phyloP scores from a whole-genome alignment of 169 alveolate genomes.

The Amoebophrya sp. region DNA sequence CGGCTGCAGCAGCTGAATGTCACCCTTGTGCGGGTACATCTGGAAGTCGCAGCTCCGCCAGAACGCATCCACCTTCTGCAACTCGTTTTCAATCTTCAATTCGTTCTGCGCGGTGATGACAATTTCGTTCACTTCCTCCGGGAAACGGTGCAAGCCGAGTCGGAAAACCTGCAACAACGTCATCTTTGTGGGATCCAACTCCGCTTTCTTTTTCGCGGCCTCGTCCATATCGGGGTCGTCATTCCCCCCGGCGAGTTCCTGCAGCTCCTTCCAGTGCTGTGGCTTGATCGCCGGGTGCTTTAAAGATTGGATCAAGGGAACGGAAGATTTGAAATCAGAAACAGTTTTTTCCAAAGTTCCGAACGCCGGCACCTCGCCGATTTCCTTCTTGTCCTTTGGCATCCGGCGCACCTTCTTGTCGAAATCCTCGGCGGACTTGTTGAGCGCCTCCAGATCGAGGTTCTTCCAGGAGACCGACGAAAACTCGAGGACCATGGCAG shows the following conservation, averaged over 20 bases:
- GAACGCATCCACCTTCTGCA: conserved; percentile 53
- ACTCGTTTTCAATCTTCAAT: conserved; percentile 72
- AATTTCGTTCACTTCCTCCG: conserved; percentile 81
- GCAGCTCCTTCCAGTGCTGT: conserved; percentile 83
- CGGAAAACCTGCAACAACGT: conserved; percentile 62
- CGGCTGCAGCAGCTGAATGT: conserved; percentile 68
- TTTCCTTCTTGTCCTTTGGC: conserved; percentile 57
- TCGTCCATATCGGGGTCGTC: conserved; percentile 1
- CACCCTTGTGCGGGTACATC: conserved; percentile 66
- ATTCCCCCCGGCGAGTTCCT: conserved; percentile 67
- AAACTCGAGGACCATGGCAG: conserved; percentile 44
- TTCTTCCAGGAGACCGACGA: conserved; percentile 21
- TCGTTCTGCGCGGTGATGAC: conserved; percentile 74
- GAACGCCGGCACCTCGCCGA: conserved; percentile 40
- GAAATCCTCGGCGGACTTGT: conserved; percentile 74
- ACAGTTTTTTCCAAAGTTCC: conserved; percentile 40
- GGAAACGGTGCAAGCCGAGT: conserved; percentile 69
- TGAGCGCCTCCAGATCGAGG: conserved; percentile 69
- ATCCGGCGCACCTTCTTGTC: conserved; percentile 69
- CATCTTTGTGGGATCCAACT: conserved; percentile 41
- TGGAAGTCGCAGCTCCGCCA: conserved; percentile 51
- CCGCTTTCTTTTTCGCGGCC: conserved; percentile 23
- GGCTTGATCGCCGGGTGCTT: conserved; percentile 80
- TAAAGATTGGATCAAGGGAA: conserved; percentile 73
- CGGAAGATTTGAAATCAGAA: conserved; percentile 50